phyloP scores from a whole-genome alignment of 176 grass and related monocot species.

The Carex pumila region DNA sequence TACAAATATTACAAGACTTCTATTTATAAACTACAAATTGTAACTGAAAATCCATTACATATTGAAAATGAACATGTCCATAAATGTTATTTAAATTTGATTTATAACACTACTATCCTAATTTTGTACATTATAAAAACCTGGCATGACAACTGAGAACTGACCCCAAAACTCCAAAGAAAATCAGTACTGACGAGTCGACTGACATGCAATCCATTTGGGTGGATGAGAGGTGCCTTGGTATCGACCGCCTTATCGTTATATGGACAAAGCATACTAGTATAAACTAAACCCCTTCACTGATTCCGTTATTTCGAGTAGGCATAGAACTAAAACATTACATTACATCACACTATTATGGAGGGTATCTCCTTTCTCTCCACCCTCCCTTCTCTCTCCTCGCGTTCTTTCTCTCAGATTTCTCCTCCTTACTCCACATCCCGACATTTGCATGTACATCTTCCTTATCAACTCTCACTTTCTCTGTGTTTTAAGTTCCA shows the following conservation, averaged over 20 bases:
- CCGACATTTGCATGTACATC: slow-evolving; percentile 20
- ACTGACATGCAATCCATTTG: not conserved
- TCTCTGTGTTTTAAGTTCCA: not conserved
- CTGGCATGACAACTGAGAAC: not conserved
- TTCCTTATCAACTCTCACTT: not conserved
- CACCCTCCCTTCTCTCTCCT: slow-evolving; percentile 25
- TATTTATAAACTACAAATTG: too few relatives aligned
- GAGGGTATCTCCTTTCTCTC: slow-evolving; percentile 49
- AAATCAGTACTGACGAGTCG: not conserved
- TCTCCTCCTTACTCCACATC: slow-evolving; percentile 4
- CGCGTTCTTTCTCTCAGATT: slow-evolving; percentile 19
- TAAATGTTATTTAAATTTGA: too few relatives aligned
- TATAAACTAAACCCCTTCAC: not conserved
- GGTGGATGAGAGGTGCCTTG: slow-evolving; percentile 3
- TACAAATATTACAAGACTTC: too few relatives aligned
- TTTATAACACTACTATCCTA: too few relatives aligned
- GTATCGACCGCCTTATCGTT: slow-evolving; percentile 17
- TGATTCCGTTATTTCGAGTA: not conserved
- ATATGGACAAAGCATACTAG: not conserved
- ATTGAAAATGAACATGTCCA: too few relatives aligned
- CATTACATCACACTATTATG: slow-evolving; percentile 17
- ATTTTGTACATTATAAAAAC: too few relatives aligned
- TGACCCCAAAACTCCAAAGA: not conserved
- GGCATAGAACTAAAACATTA: not conserved
- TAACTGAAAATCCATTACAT: too few relatives aligned